Evolutionary conservation across 345 rosid genomes (phyloP), one percentile per base, ranked within the genome.

Genomic region (Salix suchowensis): DNA sequence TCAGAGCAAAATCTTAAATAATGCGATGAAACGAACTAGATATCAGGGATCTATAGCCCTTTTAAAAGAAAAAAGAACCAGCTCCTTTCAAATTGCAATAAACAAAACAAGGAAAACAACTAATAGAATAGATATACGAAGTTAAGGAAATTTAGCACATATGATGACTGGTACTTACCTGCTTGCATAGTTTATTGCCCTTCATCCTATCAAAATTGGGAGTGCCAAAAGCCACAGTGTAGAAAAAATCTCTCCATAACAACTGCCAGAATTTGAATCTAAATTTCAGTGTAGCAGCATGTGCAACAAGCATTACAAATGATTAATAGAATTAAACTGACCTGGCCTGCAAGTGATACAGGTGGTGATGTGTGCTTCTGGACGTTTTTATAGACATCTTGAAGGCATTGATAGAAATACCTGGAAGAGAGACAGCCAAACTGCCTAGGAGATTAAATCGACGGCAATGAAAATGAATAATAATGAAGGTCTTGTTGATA

Each of bases 361-460:
- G 98, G 98, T 7, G 98, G 98, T 23, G 88, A 87, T 15, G 96
- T 80, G 81, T 93, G 97, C 83, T 79, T 89, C 81, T 86, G 84
- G n/a, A 86, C 88, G 77, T 82, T 81, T 73, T 88, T 87, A 72
- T 91, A 89, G 71, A 89, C 78, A 74, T 80, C 90, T 76, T 82
- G 82, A 65, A 95, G 84, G 85, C 98, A 86, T 74, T 90, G 98
- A 80, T 91, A 95, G 83, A 93, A 93, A 81, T 91, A 91, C 82
- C 98, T 90, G 81, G 97, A 90, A 82, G 98, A 95, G 72, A 95
- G 94, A 83, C 98, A 95, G 44, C 98, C 98, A 82, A 95, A 95
- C 97, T 95, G 89, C 90, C 78, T 68, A 82, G 77, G 26, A 78
- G 78, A 81, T 82, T 55, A 80, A 55, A 67, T 77, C 66, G 30